Evolutionary conservation across 495 filamentous ascomycete species (phyloP).

Genomic region (Penicillium alfredii): DNA sequence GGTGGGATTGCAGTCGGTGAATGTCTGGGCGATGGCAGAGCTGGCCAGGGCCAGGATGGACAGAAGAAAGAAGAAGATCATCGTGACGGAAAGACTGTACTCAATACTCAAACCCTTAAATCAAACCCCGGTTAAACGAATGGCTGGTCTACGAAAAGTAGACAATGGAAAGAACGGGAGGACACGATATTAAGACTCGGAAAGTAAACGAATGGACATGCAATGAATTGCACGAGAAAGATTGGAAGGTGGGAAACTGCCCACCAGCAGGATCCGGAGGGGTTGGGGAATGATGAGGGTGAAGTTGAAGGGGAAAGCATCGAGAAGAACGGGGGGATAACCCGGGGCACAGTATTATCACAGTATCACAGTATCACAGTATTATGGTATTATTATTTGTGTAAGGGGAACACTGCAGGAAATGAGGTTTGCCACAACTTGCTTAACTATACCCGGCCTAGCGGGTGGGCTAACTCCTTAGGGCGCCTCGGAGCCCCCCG

Average conservation of each 20-base stretch:
- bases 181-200: slow-evolving; percentile 10
- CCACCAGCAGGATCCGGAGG: slow-evolving; percentile 7
- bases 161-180: too few relatives aligned
- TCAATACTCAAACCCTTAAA: slow-evolving; percentile 3
- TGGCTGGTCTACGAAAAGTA: too few relatives aligned
- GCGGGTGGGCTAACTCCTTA: too few relatives aligned
- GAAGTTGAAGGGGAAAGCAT: slow-evolving; percentile 7
- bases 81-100: slow-evolving; percentile 18
- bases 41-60: slow-evolving; percentile 23
- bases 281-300: slow-evolving; percentile 3
- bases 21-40: slow-evolving; percentile 35
- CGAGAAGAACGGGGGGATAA: too few relatives aligned
- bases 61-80: slow-evolving; percentile 18
- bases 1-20: slow-evolving; percentile 60
- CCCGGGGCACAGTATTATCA: too few relatives aligned
- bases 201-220: slow-evolving; percentile 33
- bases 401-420: slow-evolving; percentile 19
- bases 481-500: too few relatives aligned
- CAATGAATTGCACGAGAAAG: slow-evolving; percentile 29
- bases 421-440: too few relatives aligned
- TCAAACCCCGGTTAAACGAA: too few relatives aligned
- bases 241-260: slow-evolving; percentile 14
- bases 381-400: too few relatives aligned
- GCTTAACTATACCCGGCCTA: too few relatives aligned
- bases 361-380: too few relatives aligned